These are phyloP conservation scores for Periconia sp. DNA, from an alignment of 2,329 filamentous ascomycete species.

Conservation along the genomic window DNA sequence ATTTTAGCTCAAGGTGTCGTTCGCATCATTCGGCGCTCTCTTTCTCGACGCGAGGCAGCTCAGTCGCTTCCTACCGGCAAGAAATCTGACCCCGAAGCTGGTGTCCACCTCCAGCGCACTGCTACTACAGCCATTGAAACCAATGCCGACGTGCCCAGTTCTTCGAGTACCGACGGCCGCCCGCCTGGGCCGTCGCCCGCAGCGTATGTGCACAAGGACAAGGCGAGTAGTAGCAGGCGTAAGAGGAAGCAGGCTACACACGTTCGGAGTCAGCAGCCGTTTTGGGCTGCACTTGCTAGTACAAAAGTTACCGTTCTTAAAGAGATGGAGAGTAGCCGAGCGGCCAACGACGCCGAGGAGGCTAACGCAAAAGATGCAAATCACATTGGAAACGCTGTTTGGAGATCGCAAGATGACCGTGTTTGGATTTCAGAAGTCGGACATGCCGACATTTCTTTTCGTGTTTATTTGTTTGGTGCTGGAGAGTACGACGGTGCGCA, in stretches of 20 bases:
- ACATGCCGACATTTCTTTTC: constrained; percentile 78
- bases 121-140: constrained; percentile 45
- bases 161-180: constrained; percentile 54
- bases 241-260: constrained; percentile 90
- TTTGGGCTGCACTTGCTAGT: constrained; percentile 93
- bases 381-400: constrained; percentile 77
- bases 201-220: constrained; percentile 62
- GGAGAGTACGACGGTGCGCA: constrained; percentile 46
- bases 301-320: constrained; percentile 97
- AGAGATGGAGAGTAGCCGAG: constrained; percentile 75
- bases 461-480: constrained; percentile 68
- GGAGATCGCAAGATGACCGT: constrained; percentile 71
- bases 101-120: constrained; percentile 39
- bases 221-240: constrained; percentile 75
- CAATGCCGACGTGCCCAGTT: constrained; percentile 58
- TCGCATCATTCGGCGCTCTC: constrained; percentile 65
- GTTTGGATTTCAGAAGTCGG: constrained; percentile 84
- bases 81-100: constrained; percentile 67
- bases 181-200: constrained; percentile 59
- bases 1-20: constrained; percentile 77
- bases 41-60: constrained; percentile 44
- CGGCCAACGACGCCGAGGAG: constrained; percentile 73
- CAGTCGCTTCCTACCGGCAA: constrained; percentile 44
- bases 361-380: constrained; percentile 78
- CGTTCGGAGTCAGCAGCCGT: constrained; percentile 85